Evolutionary conservation across 495 filamentous ascomycete species (phyloP), one percentile per base, ranked within the genome.

Genomic region (Hypoxylon trugodes): DNA sequence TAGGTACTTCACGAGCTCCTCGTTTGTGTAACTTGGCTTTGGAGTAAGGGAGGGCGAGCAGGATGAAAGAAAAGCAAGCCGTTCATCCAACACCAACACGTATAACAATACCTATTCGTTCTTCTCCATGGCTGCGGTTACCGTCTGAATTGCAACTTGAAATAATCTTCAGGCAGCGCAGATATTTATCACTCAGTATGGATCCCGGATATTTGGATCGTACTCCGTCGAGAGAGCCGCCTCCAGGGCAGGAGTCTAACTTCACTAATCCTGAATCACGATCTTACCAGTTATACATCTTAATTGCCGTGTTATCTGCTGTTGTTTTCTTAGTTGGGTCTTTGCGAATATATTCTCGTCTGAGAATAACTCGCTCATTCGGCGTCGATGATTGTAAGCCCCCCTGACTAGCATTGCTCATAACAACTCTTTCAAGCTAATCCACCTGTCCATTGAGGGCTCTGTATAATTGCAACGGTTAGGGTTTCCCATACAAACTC

Each of bases 381-480:
- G 64, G 64, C 6, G 32, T 66, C 16, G 72, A 73, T 61, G 72
- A 74, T 47, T 74, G 72, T 71, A 59, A 36, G 71, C 45, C 0
- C 6, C 13, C 13, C 12, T 30, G 12, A 12, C 8, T 41, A n/a
- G n/a, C n/a, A 50, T 22, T 13, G 3, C 9, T 21, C 25, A 12
- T 9, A 41, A 9, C 7, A 1, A 13, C 16, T 46, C 8, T 36
- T 30, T 16, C 9, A n/a, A 46, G 32, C 16, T 16, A 13, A 26
- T 15, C 32, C 9, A 48, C 22, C 28, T n/a, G 13, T n/a, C 18
- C 16, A 6, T 26, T 24, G n/a, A 60, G 62, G 58, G 45, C 25
- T 60, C n/a, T 66, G 62, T 42, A 53, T 60, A 40, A 25, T 37
- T 16, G 62, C 55, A 30, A 56, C 62, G 35, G 62, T 66, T 21